A percentile compares a stretch with the other conserved stretches of the same genome.
Conservation (phyloP, 2,329 filamentous ascomycete genomes). For the Teratosphaeria pseudoeucalypti region DNA sequence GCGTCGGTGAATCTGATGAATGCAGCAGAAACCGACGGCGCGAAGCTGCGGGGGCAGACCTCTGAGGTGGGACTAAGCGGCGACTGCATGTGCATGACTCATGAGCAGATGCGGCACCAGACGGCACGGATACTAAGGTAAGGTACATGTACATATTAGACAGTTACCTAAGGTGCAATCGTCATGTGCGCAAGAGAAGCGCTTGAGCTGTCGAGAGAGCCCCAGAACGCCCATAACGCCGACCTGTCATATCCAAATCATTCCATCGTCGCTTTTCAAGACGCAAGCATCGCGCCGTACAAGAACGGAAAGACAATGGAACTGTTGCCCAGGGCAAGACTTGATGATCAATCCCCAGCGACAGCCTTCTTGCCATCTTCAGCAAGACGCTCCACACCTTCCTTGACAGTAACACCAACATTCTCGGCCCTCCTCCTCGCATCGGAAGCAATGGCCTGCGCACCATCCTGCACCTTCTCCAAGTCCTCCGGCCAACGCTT, state of each 20-base stretch:
- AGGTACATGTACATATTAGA: no score
- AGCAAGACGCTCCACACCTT: constrained; percentile 12
- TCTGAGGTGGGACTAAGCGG: neutral
- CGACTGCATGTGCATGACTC: neutral
- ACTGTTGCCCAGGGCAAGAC: neutral
- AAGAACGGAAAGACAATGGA: neutral
- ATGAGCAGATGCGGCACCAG: no score
- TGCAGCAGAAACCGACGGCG: neutral
- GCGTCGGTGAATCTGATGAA: neutral
- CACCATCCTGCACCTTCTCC: constrained; percentile 15
- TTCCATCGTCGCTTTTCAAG: neutral
- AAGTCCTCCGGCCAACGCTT: constrained; percentile 33
- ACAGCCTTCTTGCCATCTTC: constrained; percentile 5
- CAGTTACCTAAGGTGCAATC: neutral
- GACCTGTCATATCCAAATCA: neutral
- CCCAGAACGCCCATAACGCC: neutral
- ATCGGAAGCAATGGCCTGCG: constrained; percentile 10
- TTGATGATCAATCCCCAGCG: neutral
- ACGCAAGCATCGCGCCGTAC: neutral
- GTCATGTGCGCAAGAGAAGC: neutral
- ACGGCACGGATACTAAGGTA: no score
- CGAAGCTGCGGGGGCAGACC: neutral
- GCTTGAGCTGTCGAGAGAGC: neutral
- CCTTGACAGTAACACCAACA: constrained; percentile 9
- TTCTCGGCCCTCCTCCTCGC: constrained; percentile 23